A percentile compares a stretch with the other conserved stretches of the same genome.
Conservation (phyloP, 345 rosid species). For the Sisymbrium altissimum region DNA sequence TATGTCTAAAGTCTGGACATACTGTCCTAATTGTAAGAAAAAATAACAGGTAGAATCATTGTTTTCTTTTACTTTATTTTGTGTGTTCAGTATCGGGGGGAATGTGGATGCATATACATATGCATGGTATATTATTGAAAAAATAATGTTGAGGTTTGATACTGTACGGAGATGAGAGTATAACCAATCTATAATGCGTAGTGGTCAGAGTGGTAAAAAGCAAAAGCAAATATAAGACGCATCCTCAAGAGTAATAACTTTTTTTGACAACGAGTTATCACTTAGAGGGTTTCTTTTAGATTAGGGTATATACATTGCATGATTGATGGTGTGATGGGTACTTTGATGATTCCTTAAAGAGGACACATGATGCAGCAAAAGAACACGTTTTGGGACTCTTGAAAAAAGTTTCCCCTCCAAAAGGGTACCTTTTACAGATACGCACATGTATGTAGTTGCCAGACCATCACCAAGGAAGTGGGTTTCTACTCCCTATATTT, state of each 20-base stretch:
- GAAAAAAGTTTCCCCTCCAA: not conserved
- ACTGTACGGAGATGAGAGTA: too few species aligned
- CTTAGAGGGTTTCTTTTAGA: slow-evolving; percentile 7
- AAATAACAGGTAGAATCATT: not conserved
- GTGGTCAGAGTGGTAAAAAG: slow-evolving; percentile 22
- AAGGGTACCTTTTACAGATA: slow-evolving; percentile 20
- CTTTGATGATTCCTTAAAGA: slow-evolving; percentile 30
- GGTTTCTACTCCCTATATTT: not conserved
- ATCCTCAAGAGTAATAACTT: not conserved
- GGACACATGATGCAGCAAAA: slow-evolving; percentile 13
- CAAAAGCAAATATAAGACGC: slow-evolving; percentile 7
- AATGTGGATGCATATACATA: too few species aligned
- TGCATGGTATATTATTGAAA: too few species aligned
- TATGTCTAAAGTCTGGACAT: not conserved
- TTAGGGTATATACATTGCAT: slow-evolving; percentile 20
- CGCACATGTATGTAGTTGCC: slow-evolving; percentile 7
- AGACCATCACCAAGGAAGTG: not conserved
- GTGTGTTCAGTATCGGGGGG: too few species aligned
- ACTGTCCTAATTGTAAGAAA: not conserved
- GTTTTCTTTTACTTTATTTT: too few species aligned
- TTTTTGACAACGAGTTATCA: not conserved
- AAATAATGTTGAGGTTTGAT: too few species aligned
- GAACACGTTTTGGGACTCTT: slow-evolving; percentile 6
- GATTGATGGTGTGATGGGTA: slow-evolving; percentile 27
- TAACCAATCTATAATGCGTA: slow-evolving; percentile 16